phyloP scores from a whole-genome alignment of 2,329 filamentous ascomycete species.

The Penicillium sp. region DNA sequence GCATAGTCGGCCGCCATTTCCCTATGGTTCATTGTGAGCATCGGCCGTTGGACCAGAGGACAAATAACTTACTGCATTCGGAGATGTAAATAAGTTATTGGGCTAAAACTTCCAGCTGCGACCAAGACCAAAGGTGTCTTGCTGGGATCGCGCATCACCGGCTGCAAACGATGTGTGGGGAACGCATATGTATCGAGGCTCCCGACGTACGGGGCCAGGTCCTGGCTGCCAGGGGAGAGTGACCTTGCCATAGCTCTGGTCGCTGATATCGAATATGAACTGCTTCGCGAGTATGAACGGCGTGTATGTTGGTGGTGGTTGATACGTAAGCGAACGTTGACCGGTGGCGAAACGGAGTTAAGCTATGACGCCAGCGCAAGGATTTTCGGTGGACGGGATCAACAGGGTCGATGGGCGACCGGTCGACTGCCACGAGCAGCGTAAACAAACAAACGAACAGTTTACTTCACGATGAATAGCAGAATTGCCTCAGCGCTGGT shows the following conservation, averaged over 20 bases:
- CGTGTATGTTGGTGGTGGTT: neutral
- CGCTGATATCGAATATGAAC: neutral
- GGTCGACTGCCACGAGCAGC: neutral
- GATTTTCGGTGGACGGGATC: neutral
- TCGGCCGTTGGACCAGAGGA: neutral
- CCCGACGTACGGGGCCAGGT: conserved; percentile 21
- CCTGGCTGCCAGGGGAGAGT: conserved; percentile 21
- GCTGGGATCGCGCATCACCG: conserved; percentile 44
- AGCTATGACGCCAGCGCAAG: conserved; percentile 8
- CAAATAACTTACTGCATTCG: conserved; percentile 16
- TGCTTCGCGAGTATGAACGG: neutral
- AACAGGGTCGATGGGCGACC: neutral
- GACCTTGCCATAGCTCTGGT: neutral
- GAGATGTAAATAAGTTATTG: conserved; percentile 62
- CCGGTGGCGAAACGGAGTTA: conserved; percentile 6
- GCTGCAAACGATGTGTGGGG: conserved; percentile 43
- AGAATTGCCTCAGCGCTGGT: neutral
- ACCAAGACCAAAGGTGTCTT: conserved; percentile 47
- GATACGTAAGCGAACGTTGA: neutral
- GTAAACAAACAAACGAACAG: neutral
- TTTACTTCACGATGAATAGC: neutral
- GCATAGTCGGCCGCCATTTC: conserved; percentile 80
- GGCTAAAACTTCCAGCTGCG: conserved; percentile 62
- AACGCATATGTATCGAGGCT: conserved; percentile 42
- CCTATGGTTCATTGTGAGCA: conserved; percentile 67